Evolutionary conservation across 1,139 yeast species (phyloP).

Genomic region (Hemisphaericaspora subhashii): DNA sequence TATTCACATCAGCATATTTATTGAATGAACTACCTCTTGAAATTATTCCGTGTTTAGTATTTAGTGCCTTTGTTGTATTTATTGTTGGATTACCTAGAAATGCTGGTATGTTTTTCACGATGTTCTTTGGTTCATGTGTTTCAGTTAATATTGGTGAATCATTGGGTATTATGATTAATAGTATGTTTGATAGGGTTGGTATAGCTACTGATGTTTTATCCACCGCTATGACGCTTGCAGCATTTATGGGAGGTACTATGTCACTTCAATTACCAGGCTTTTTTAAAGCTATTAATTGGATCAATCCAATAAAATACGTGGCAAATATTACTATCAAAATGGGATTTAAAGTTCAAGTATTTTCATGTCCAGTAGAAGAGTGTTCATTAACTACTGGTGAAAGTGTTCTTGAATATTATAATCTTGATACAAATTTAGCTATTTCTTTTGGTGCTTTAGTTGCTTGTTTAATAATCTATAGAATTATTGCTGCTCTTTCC

Average conservation of each 20-base stretch:
- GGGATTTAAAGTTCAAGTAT: conserved; percentile 27
- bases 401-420: conserved; percentile 26
- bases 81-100: conserved; percentile 67
- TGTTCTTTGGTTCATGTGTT: conserved; percentile 50
- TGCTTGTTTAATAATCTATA: conserved; percentile 27
- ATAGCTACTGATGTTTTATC: conserved; percentile 68
- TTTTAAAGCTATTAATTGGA: conserved; percentile 61
- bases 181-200: conserved; percentile 66
- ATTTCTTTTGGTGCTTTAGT: conserved; percentile 26
- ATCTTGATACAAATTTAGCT: conserved; percentile 23
- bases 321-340: conserved; percentile 43
- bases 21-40: conserved; percentile 69
- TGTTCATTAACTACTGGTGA: conserved; percentile 29
- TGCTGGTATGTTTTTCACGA: conserved; percentile 58
- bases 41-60: conserved; percentile 51
- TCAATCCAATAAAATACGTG: conserved; percentile 68
- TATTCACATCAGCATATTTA: conserved; percentile 61
- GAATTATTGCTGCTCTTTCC: conserved; percentile 21
- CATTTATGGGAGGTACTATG: conserved; percentile 76
- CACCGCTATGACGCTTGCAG: conserved; percentile 58
- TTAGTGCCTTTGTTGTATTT: conserved; percentile 57
- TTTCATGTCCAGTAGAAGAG: conserved; percentile 21
- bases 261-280: conserved; percentile 65
- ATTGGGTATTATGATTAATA: conserved; percentile 67
- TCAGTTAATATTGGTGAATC: conserved; percentile 73